phyloP scores from a whole-genome alignment of 257 asterid species.

The Gentiana macrophylla region DNA sequence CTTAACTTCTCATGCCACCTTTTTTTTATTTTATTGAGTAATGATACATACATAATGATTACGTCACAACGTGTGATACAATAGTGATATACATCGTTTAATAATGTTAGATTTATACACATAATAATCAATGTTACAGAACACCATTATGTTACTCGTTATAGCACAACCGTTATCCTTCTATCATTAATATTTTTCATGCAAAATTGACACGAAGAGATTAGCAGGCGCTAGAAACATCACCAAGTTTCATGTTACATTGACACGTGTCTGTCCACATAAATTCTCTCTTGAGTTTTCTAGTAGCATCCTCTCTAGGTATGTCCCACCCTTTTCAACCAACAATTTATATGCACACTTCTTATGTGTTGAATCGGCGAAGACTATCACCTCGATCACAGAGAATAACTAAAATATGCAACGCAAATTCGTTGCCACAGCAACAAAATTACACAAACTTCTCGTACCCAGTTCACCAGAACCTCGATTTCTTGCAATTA shows the following conservation, averaged over 20 bases:
- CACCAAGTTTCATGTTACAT: slow-evolving; percentile 14
- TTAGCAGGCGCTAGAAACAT: slow-evolving; percentile 20
- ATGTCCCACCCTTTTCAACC: too few relatives aligned
- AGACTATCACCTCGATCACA: too few relatives aligned
- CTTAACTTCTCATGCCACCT: too few relatives aligned
- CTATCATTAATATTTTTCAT: background rate
- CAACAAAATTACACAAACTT: slow-evolving; percentile 21
- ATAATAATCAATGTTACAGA: too few relatives aligned
- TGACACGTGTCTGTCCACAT: slow-evolving; percentile 20
- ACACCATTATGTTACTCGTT: too few relatives aligned
- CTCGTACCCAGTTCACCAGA: background rate
- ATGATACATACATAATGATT: too few relatives aligned
- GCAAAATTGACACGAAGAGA: slow-evolving; percentile 23
- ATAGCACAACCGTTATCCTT: background rate
- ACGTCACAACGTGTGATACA: too few relatives aligned
- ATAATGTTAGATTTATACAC: too few relatives aligned
- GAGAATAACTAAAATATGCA: slow-evolving; percentile 26
- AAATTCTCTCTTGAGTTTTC: background rate
- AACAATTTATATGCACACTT: too few relatives aligned
- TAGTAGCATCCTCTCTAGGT: too few relatives aligned
- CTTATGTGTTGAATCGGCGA: background rate
- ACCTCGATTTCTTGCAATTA: slow-evolving; percentile 4
- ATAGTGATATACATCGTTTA: too few relatives aligned
- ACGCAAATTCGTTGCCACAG: slow-evolving; percentile 25
- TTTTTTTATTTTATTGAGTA: too few relatives aligned